Percentiles rank a stretch among this genome's conserved stretches.
Evolutionary conservation across 2,329 filamentous ascomycete genomes (phyloP).

Genomic region (Colletotrichum navitas): DNA sequence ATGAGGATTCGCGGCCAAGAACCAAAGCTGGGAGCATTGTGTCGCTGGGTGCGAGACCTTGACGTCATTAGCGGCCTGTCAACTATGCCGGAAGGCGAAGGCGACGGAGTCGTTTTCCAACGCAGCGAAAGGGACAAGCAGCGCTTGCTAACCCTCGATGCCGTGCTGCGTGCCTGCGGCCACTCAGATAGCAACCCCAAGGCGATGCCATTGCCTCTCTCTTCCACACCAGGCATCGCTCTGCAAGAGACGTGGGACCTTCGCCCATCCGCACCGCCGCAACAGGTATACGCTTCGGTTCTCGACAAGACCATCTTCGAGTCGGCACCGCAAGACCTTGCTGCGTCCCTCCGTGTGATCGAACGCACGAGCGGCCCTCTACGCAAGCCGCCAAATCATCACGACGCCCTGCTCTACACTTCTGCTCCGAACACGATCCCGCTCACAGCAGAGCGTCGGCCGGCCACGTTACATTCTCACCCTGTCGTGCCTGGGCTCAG

Average conservation of each 20-base stretch:
- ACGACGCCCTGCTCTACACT: conserved; percentile 74
- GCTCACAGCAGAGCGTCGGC: conserved; percentile 58
- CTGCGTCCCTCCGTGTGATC: conserved; percentile 65
- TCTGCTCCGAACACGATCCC: conserved; percentile 68
- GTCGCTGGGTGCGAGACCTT: conserved; percentile 79
- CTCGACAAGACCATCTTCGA: conserved; percentile 68
- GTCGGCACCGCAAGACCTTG: conserved; percentile 52
- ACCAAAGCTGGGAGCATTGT: conserved; percentile 76
- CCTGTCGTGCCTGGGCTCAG: conserved; percentile 73
- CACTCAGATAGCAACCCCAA: conserved; percentile 65
- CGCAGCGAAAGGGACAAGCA: conserved; percentile 64
- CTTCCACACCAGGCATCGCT: conserved; percentile 59
- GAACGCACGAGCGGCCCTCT: conserved; percentile 71
- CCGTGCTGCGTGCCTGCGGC: conserved; percentile 73
- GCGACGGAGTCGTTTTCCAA: conserved; percentile 46
- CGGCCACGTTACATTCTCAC: conserved; percentile 69
- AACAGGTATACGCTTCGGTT: conserved; percentile 68
- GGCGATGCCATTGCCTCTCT: conserved; percentile 44
- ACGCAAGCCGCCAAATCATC: conserved; percentile 76
- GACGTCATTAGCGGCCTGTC: conserved; percentile 77
- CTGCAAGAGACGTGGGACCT: conserved; percentile 74
- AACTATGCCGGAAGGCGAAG: conserved; percentile 61
- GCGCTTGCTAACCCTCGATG: conserved; percentile 72
- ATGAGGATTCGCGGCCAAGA: conserved; percentile 76
- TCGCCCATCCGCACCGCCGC: conserved; percentile 55